A percentile compares a stretch with the other conserved stretches of the same genome.
Evolutionary conservation across 495 filamentous ascomycete genomes (phyloP).

Genomic region (Penicillium atrosanguineum): DNA sequence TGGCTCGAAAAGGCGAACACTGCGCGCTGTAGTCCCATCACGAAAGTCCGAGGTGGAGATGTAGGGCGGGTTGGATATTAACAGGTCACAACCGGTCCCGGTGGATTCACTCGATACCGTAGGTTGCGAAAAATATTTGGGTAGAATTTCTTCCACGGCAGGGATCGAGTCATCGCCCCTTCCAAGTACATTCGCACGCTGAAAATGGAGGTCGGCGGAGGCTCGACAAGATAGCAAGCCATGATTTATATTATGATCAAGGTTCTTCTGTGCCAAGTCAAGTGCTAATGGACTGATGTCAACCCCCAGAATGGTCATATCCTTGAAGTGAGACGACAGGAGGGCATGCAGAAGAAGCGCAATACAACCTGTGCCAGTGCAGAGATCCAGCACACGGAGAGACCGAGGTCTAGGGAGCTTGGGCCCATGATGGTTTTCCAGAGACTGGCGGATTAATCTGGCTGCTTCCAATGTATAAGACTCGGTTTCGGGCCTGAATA

Average conservation of each 20-base stretch:
- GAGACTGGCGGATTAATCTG: constrained; percentile 32
- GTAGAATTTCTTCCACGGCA: constrained; percentile 13
- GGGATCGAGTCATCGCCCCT: constrained; percentile 9
- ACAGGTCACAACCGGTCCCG: constrained; percentile 54
- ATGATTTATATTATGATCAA: constrained; percentile 46
- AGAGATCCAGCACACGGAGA: constrained; percentile 75
- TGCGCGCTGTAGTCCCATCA: constrained; percentile 57
- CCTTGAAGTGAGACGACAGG: constrained; percentile 35
- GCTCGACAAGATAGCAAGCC: constrained; percentile 30
- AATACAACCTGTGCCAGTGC: constrained; percentile 90
- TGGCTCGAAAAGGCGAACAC: constrained; percentile 80
- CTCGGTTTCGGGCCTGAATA: constrained; percentile 68
- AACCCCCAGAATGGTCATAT: constrained; percentile 39
- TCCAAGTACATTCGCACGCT: constrained; percentile 53
- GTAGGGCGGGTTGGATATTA: constrained; percentile 91
- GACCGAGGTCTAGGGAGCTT: not conserved
- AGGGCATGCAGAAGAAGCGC: constrained; percentile 65
- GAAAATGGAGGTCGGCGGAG: constrained; percentile 46
- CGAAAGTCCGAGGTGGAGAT: constrained; percentile 62
- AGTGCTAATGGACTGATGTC: constrained; percentile 52
- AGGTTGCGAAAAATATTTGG: not conserved
- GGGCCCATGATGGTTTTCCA: not conserved
- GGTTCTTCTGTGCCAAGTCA: constrained; percentile 59
- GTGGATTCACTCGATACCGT: not conserved
- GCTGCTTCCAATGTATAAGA: constrained; percentile 60